Conservation (phyloP, 163 green algal genomes). For the Prototheca cutis region DNA sequence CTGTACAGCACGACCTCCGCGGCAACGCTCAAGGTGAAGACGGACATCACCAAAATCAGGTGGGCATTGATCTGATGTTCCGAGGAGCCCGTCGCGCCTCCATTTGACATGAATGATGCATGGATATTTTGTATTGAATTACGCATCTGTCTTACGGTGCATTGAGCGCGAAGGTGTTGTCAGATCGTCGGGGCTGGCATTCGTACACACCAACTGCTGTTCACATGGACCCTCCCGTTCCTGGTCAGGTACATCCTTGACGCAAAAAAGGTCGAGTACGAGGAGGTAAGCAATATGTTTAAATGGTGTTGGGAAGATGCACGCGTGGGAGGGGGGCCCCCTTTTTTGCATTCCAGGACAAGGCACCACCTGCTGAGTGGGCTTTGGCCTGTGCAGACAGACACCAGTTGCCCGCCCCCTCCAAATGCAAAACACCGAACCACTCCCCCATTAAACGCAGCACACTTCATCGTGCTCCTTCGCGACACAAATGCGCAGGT, state of each 20-base stretch:
- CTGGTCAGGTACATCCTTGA: conserved; percentile 35
- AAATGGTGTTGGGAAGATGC: not conserved
- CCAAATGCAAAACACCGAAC: not conserved
- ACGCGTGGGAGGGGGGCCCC: too few relatives aligned
- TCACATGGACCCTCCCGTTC: not conserved
- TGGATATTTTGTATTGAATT: too few relatives aligned
- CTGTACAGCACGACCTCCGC: conserved; percentile 47
- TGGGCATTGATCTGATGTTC: not conserved
- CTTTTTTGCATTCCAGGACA: too few relatives aligned
- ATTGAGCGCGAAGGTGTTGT: too few relatives aligned
- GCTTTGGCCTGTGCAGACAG: not conserved
- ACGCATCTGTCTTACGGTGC: too few relatives aligned
- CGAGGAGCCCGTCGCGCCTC: not conserved
- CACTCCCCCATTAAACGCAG: not conserved
- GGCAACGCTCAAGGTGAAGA: conserved; percentile 41
- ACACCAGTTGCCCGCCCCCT: not conserved
- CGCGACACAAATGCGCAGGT: too few relatives aligned
- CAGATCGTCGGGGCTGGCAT: not conserved
- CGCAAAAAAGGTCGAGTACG: conserved; percentile 49
- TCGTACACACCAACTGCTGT: not conserved
- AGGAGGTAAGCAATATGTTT: conserved; percentile 33
- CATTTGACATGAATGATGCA: not conserved
- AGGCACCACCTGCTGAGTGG: too few relatives aligned
- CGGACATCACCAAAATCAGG: conserved; percentile 46
- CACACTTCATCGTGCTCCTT: not conserved